phyloP scores from a whole-genome alignment of 1,284 basidiomycete species.

The Pseudozyma tsukubaensis region DNA sequence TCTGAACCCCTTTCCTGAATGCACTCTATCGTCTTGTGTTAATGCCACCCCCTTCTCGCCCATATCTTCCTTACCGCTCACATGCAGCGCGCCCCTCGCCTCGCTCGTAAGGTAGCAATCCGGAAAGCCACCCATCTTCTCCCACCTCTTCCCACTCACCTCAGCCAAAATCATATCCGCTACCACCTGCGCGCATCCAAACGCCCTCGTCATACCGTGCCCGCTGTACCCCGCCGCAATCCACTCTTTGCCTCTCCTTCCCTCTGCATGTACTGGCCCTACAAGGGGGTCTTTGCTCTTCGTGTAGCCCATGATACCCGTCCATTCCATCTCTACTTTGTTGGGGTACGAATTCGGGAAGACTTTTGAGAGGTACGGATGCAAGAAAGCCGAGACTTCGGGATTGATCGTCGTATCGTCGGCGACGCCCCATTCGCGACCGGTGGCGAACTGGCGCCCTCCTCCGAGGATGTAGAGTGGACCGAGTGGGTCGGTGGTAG shows the following conservation, averaged over 20 bases:
- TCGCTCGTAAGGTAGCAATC: constrained; percentile 30
- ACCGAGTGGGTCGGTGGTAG: neutral
- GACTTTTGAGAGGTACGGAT: constrained; percentile 11
- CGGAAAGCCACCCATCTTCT: constrained; percentile 73
- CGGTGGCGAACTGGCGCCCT: constrained; percentile 72
- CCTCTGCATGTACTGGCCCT: constrained; percentile 19
- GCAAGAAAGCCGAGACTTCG: constrained; percentile 70
- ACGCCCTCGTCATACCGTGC: constrained; percentile 82
- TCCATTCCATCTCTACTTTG: constrained; percentile 75
- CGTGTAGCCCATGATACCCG: constrained; percentile 85
- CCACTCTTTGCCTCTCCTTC: constrained; percentile 71
- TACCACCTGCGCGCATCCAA: constrained; percentile 75
- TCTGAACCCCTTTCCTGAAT: neutral
- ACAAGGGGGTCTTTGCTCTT: constrained; percentile 77
- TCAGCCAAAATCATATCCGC: constrained; percentile 77
- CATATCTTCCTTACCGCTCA: too few species aligned
- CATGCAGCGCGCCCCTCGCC: neutral
- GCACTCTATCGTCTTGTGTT: neutral
- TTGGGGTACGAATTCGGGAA: constrained; percentile 73
- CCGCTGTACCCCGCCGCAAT: constrained; percentile 81
- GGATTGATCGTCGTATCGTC: constrained; percentile 76
- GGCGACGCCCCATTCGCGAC: constrained; percentile 73
- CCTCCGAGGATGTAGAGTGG: constrained; percentile 79
- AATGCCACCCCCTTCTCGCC: neutral
- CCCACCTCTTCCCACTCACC: constrained; percentile 72